A percentile compares a stretch with the other conserved stretches of the same genome.
Evolutionary conservation across 805 yeast species (phyloP).

Genomic region (Lipomyces orientalis): DNA sequence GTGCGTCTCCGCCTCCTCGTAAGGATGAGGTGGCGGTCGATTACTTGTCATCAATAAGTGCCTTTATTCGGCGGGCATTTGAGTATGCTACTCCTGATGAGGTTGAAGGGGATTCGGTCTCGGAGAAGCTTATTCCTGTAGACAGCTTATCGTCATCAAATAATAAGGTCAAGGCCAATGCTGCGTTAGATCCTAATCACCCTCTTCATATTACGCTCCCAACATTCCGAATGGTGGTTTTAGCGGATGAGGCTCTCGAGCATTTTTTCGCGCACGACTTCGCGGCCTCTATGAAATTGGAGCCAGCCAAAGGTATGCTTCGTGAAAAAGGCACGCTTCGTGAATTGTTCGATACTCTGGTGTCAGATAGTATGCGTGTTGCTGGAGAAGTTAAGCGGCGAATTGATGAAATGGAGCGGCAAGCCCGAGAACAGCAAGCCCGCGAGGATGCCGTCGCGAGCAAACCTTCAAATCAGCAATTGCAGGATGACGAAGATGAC

Average conservation of each 20-base stretch:
- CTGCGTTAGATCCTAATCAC: conserved; percentile 78
- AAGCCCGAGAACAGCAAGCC: conserved; percentile 41
- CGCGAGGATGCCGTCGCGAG: conserved; percentile 40
- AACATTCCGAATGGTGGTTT: conserved; percentile 89
- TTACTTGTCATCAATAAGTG: conserved; percentile 84
- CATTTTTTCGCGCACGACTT: conserved; percentile 65
- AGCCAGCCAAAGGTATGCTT: conserved; percentile 30
- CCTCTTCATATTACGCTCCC: conserved; percentile 80
- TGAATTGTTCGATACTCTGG: conserved; percentile 86
- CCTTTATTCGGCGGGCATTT: conserved; percentile 83
- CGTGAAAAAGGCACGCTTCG: conserved; percentile 53
- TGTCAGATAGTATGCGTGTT: conserved; percentile 91
- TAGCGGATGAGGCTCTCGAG: conserved; percentile 94
- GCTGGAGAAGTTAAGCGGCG: conserved; percentile 88
- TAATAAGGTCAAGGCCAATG: conserved; percentile 63
- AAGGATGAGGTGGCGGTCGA: conserved; percentile 44
- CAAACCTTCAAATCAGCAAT: conserved; percentile 28
- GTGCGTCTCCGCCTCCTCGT: conserved; percentile 16
- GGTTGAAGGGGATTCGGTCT: conserved; percentile 37
- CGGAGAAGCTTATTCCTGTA: conserved; percentile 37
- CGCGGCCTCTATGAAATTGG: conserved; percentile 37
- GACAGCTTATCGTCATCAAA: conserved; percentile 27
- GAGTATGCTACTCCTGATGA: conserved; percentile 68
- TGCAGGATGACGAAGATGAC: conserved; percentile 36
- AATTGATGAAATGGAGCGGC: conserved; percentile 62